Evolutionary conservation across 192 early-diverging fungal species (phyloP), one percentile per base, ranked within the genome.

Genomic region (Coemansia sp.): DNA sequence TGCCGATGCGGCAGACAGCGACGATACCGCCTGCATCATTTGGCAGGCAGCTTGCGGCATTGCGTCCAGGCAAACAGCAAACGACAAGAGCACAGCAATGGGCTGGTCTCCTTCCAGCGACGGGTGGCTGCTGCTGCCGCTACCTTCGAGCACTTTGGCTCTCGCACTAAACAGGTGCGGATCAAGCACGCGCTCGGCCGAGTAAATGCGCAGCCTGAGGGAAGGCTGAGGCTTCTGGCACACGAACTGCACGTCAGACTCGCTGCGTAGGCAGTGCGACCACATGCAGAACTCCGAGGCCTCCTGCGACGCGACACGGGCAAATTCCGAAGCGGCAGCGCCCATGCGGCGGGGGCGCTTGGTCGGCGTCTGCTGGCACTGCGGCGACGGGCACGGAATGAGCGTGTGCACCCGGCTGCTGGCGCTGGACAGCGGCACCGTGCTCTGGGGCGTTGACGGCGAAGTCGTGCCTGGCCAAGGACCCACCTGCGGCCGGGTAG

Each of bases 271-370:
- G 16, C 72, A 60, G 61, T 76, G 72, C 54, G 48, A 62, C 72
- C 72, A 76, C 55, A 69, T 58, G 51, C 58, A 49, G 42, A 64
- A 76, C 18, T 60, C 72, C 0, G 72, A 76, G 11, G 36, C 44
- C 14, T 56, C 54, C 26, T 34, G 58, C 16, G 62, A 10, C 14
- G 59, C 37, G 2, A 23, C 59, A 14, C 28, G 14, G 17, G 39
- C 23, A 30, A 76, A 40, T 55, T 69, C 66, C 10, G 62, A 12
- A 2, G 56, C 37, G 2, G 62, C 58, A 11, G 41, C 21, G n/a
- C 66, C 64, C 7, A 62, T 44, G 32, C 49, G 44, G 12, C 66
- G 61, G n/a, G 11, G 52, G 9, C 66, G 56, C 55, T 76, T 76
- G 16, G 66, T 54, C 5, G 72, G 62, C 8, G 62, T 56, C 10